These are phyloP conservation scores for Sporothrix pseudoabietina DNA, from an alignment of 2,329 filamentous ascomycete species.

Conservation along the genomic window DNA sequence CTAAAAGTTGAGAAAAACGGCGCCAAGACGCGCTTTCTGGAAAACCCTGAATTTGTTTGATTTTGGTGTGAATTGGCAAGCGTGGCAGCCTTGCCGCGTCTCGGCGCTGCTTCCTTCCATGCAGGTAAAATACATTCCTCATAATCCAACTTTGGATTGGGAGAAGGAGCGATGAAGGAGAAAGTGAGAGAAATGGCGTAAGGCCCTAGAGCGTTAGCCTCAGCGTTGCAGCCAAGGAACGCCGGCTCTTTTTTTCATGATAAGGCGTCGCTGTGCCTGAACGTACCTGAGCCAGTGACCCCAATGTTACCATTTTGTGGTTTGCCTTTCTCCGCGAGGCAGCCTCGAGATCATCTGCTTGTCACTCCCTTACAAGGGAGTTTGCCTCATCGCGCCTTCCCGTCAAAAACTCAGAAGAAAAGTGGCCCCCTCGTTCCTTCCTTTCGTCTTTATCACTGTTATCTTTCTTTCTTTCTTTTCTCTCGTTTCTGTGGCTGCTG, in stretches of 20 bases:
- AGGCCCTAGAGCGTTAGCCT: neutral
- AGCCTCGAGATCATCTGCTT: neutral
- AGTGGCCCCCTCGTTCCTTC: neutral
- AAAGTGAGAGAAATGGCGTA: neutral
- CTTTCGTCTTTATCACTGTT: neutral
- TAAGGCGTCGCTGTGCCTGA: neutral
- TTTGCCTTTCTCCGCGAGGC: neutral
- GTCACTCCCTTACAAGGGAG: slow-evolving; percentile 1
- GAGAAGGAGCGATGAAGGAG: neutral
- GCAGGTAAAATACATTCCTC: neutral
- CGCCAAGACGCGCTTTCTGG: slow-evolving; percentile 10
- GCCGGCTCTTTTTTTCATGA: neutral
- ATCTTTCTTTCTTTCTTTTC: neutral
- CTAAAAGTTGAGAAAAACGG: neutral
- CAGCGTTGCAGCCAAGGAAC: slow-evolving; percentile 1
- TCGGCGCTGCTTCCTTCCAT: neutral
- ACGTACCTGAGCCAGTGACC: neutral
- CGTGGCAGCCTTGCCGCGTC: slow-evolving; percentile 11
- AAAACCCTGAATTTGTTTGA: neutral
- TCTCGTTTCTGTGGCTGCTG: slow-evolving; percentile 1
- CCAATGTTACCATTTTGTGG: neutral
- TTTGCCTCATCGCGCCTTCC: neutral
- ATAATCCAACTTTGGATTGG: neutral
- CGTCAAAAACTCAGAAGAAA: neutral
- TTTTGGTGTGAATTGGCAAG: neutral